Base-by-base conservation (phyloP, 805 yeast genomes). In the Groenewaldozyma salmanticensis region DNA sequence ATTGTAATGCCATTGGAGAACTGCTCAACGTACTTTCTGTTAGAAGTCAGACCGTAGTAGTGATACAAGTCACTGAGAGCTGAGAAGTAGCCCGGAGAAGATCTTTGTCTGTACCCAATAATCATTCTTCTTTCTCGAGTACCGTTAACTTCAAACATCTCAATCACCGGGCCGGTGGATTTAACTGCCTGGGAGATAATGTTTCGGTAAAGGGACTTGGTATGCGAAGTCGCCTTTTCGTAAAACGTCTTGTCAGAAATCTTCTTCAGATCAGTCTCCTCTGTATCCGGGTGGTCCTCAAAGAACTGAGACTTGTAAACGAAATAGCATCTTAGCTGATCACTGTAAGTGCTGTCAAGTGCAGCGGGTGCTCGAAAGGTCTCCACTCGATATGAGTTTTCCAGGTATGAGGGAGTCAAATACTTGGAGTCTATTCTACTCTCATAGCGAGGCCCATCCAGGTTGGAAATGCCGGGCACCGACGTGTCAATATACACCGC, bases 11-110 rank as follows among this genome's bases (percentile, higher is more conserved):
- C 95, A 58, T 88, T 86, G 50, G 88, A 71, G 60, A 90, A 92
- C 60, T 88, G 92, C 62, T 90, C 98, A 44, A 92, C 87, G 59
- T 88, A 92, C 65, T 87, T 87, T 61, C 96, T 77, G 38, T 92
- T 78, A 45, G 88, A 77, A 35, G 76, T 74, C 52, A 92, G 72
- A 48, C 86, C 82, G 65, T 90, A 90, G 69, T 86, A 92, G 59
- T 81, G 81, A 54, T 88, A 88, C 60, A 90, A 71, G 48, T 88
- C 82, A 38, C 85, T 74, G 47, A 90, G 71, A 17, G 96, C 94
- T 27, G 94, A 77, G 62, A 80, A 85, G 67, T 81, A 90, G 51
- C 86, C 80, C 36, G 92, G 81, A 9, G 96, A 80, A 20, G 94
- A 70, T 48, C 79, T 77, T 59, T 82, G 87, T 53, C 79, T 81